phyloP scores from a whole-genome alignment of 2,329 filamentous ascomycete species.

The Fusarium bulbicola region DNA sequence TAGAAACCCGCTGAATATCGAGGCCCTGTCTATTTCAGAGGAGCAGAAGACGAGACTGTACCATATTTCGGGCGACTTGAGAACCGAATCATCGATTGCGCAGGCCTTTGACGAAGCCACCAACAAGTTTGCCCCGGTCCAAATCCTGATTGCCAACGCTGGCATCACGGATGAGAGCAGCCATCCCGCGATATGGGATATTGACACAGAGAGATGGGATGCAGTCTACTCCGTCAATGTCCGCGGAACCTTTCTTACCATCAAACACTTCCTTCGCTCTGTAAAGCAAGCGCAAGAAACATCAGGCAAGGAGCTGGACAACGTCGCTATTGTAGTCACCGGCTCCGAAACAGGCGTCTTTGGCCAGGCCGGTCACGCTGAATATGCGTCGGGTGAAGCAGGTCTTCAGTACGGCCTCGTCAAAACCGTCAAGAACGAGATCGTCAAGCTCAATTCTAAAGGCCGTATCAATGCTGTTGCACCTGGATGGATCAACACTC shows the following conservation, averaged over 20 bases:
- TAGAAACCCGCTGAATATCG: not conserved
- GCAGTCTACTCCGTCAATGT: not conserved
- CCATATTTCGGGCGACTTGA: not conserved
- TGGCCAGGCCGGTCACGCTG: not conserved
- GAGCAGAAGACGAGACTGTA: not conserved
- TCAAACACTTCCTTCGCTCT: not conserved
- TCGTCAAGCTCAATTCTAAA: not conserved
- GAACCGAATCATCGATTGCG: not conserved
- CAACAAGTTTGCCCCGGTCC: not conserved
- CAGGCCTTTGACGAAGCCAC: not conserved
- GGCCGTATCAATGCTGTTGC: not conserved
- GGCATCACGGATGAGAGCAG: not conserved
- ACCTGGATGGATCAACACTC: not conserved
- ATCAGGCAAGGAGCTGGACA: fast-evolving
- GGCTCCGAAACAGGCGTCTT: not conserved
- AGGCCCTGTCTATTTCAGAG: fast-evolving
- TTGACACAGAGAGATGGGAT: not conserved
- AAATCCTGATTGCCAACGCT: not conserved
- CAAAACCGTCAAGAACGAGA: not conserved
- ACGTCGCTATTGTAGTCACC: not conserved
- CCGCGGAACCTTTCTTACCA: not conserved
- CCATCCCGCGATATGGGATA: not conserved
- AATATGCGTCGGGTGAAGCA: not conserved
- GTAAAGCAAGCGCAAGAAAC: fast-evolving
- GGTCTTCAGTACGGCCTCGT: not conserved